Evolutionary conservation across 345 rosid genomes (phyloP).

Genomic region (Carallia brachiata): DNA sequence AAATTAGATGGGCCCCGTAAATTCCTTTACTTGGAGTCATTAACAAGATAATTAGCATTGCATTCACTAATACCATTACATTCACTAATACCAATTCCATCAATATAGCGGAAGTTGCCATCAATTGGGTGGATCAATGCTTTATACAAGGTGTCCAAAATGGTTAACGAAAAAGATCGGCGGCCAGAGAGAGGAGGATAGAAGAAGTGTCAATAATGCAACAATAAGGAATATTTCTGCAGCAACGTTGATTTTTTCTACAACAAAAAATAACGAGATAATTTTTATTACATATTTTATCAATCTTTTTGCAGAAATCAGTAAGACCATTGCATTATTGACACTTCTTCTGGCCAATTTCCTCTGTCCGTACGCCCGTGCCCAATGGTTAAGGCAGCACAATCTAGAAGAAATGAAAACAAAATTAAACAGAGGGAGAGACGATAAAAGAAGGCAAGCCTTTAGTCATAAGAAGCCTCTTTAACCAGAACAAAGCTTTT

Average conservation of each 20-base stretch:
- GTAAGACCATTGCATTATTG: too few relatives aligned
- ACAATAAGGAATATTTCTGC: too few relatives aligned
- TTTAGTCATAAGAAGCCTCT: constrained; percentile 4
- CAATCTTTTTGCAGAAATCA: too few relatives aligned
- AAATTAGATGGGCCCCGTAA: not conserved
- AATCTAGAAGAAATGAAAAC: not conserved
- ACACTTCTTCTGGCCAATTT: too few relatives aligned
- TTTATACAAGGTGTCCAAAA: not conserved
- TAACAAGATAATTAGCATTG: not conserved
- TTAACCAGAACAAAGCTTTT: constrained; percentile 70
- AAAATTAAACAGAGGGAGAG: not conserved
- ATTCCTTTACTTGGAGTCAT: not conserved
- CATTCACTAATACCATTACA: not conserved
- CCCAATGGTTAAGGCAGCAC: not conserved
- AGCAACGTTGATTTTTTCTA: too few relatives aligned
- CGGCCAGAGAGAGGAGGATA: too few relatives aligned
- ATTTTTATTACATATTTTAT: too few relatives aligned
- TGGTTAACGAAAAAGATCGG: too few relatives aligned
- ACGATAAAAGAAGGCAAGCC: not conserved
- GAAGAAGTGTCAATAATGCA: too few relatives aligned
- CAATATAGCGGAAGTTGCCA: not conserved
- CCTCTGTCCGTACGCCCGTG: too few relatives aligned
- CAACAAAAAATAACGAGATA: too few relatives aligned
- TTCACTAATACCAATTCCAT: not conserved
- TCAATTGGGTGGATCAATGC: not conserved